These are phyloP conservation scores for Boletus sensibilis DNA, from an alignment of 768 basidiomycete species.

Conservation along the genomic window DNA sequence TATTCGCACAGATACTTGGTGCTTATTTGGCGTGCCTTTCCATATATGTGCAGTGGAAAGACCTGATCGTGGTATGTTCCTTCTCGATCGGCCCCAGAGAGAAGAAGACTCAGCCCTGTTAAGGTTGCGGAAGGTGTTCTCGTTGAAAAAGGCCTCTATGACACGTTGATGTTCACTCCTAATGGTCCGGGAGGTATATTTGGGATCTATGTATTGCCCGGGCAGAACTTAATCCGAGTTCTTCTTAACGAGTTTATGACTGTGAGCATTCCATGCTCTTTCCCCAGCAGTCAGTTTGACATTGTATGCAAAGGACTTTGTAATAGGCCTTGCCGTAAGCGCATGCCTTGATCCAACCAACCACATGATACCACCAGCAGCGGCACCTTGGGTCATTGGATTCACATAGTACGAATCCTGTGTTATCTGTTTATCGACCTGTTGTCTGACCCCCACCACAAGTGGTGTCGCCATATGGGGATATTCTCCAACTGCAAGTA, in stretches of 20 bases:
- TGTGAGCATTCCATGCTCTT: constrained; percentile 18
- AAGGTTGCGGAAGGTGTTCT: constrained; percentile 32
- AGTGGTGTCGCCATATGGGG: constrained; percentile 64
- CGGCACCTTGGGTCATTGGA: constrained; percentile 51
- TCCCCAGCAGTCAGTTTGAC: neutral
- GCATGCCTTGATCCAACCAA: constrained; percentile 51
- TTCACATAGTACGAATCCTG: constrained; percentile 53
- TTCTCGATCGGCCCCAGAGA: constrained; percentile 41
- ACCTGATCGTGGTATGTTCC: constrained; percentile 45
- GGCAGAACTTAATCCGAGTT: constrained; percentile 29
- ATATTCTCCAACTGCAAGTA: constrained; percentile 50
- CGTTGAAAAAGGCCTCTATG: constrained; percentile 26
- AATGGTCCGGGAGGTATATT: constrained; percentile 40
- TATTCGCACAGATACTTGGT: constrained; percentile 63
- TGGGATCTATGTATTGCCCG: constrained; percentile 35
- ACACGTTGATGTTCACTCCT: constrained; percentile 35
- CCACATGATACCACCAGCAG: constrained; percentile 50
- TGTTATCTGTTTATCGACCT: neutral
- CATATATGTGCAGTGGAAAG: constrained; percentile 62
- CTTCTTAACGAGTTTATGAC: constrained; percentile 42
- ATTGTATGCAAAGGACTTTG: constrained; percentile 9
- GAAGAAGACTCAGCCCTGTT: neutral
- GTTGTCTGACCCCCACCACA: neutral
- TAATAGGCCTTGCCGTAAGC: constrained; percentile 21
- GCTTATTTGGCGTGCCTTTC: constrained; percentile 60